A percentile compares a stretch with the other conserved stretches of the same genome.
These are phyloP conservation scores for Pichia cabralensis DNA, from an alignment of 805 yeast genomes.

Conservation along the genomic window DNA sequence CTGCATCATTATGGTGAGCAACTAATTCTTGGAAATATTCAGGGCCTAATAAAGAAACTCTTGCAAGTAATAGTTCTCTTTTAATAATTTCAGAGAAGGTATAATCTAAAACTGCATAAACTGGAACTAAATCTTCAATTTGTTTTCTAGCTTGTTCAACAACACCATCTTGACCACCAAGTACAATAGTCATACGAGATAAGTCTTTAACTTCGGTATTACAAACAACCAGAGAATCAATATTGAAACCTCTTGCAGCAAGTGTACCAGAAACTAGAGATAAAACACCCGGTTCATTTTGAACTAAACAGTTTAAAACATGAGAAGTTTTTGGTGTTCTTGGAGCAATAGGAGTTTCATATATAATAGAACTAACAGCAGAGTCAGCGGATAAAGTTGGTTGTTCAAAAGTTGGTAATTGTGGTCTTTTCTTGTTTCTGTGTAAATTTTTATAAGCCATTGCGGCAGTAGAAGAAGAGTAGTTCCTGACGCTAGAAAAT, in stretches of 20 bases:
- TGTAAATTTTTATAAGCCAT: conserved; percentile 89
- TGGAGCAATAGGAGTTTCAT: conserved; percentile 73
- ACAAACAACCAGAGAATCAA: conserved; percentile 94
- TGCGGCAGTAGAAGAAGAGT: conserved; percentile 80
- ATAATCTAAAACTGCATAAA: conserved; percentile 94
- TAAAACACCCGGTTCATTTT: conserved; percentile 97
- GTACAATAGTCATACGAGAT: conserved; percentile 92
- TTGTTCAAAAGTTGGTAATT: conserved; percentile 85
- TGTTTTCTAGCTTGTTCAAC: conserved; percentile 98
- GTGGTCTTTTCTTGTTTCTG: conserved; percentile 77
- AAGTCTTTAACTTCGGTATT: conserved; percentile 92
- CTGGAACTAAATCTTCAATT: conserved; percentile 95
- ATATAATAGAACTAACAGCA: conserved; percentile 90
- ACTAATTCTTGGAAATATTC: conserved; percentile 94
- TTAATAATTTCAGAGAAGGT: conserved; percentile 80
- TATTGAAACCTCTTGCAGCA: conserved; percentile 97
- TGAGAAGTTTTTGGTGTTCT: conserved; percentile 66
- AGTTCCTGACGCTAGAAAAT: background rate
- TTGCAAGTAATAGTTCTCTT: conserved; percentile 84
- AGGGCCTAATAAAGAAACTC: conserved; percentile 92
- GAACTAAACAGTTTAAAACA: conserved; percentile 92
- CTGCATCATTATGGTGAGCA: conserved; percentile 62
- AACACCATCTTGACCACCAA: conserved; percentile 90
- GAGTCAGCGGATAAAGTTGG: conserved; percentile 95
- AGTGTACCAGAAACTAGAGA: conserved; percentile 88